Evolutionary conservation across 331 rosid species (phyloP).

Genomic region (Erythrophleum ivorense): DNA sequence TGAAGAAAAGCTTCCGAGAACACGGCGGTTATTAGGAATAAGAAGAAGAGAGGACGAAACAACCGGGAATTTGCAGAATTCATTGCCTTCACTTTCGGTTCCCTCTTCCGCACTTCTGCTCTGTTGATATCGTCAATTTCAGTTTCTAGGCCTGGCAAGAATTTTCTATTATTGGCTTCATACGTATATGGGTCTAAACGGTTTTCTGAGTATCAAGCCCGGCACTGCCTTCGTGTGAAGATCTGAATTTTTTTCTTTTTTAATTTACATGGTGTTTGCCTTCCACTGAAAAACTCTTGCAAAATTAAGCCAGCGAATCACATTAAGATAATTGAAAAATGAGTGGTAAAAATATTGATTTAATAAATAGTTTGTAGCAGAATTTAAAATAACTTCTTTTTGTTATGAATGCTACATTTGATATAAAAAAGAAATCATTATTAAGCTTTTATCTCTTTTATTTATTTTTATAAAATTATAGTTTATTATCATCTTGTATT

Average conservation of each 20-base stretch:
- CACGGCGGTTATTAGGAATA: constrained; percentile 41
- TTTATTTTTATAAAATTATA: too few species aligned
- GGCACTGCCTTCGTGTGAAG: background rate
- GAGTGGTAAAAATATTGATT: too few species aligned
- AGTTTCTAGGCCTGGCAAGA: background rate
- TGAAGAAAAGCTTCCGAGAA: constrained; percentile 37
- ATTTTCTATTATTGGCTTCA: background rate
- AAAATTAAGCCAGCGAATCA: too few species aligned
- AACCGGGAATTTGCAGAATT: constrained; percentile 47
- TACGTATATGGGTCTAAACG: background rate
- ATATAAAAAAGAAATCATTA: too few species aligned
- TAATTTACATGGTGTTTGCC: background rate
- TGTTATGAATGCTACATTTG: too few species aligned
- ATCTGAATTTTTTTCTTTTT: background rate
- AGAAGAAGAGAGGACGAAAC: constrained; percentile 32
- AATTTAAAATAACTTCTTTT: too few species aligned
- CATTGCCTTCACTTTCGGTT: constrained; percentile 35
- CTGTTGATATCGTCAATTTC: background rate
- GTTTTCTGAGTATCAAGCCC: background rate
- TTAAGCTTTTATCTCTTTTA: too few species aligned
- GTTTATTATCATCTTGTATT: too few species aligned
- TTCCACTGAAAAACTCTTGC: background rate
- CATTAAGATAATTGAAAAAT: too few species aligned
- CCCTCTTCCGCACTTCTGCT: constrained; percentile 30
- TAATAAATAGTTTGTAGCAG: too few species aligned